Evolutionary conservation across 768 basidiomycete genomes (phyloP).

Genomic region (Hortiboletus campestris): DNA sequence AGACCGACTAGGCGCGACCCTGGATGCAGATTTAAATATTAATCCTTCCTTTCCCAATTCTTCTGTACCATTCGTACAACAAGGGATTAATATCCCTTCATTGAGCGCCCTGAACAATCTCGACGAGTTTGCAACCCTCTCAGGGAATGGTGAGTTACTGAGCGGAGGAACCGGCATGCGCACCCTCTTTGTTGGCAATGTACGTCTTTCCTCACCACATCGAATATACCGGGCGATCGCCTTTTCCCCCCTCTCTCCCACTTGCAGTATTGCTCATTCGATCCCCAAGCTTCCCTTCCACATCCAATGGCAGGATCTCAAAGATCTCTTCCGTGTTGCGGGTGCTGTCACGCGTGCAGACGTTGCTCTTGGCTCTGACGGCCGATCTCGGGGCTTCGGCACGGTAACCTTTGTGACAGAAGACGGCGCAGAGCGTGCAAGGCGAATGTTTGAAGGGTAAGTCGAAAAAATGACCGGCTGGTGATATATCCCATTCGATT

Average conservation of each 20-base stretch:
- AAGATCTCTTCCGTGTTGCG: conserved; percentile 90
- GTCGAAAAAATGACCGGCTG: conserved; percentile 22
- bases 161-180: conserved; percentile 38
- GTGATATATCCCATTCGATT: neutral
- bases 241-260: neutral
- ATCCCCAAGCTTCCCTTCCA: conserved; percentile 80
- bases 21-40: conserved; percentile 23
- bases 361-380: conserved; percentile 83
- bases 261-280: conserved; percentile 15
- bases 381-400: conserved; percentile 89
- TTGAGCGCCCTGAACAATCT: conserved; percentile 14
- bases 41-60: conserved; percentile 10
- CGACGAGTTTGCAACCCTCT: conserved; percentile 17
- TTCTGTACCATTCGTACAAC: conserved; percentile 21
- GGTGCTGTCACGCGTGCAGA: conserved; percentile 90
- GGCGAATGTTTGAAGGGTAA: conserved; percentile 89
- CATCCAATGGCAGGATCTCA: conserved; percentile 97
- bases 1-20: conserved; percentile 58
- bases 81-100: conserved; percentile 14
- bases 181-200: conserved; percentile 87
- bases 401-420: conserved; percentile 86
- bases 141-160: conserved; percentile 23
- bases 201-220: conserved; percentile 45
- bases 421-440: conserved; percentile 79
- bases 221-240: conserved; percentile 1